Evolutionary conservation across 345 rosid species (phyloP).

Genomic region (Populus tremula): DNA sequence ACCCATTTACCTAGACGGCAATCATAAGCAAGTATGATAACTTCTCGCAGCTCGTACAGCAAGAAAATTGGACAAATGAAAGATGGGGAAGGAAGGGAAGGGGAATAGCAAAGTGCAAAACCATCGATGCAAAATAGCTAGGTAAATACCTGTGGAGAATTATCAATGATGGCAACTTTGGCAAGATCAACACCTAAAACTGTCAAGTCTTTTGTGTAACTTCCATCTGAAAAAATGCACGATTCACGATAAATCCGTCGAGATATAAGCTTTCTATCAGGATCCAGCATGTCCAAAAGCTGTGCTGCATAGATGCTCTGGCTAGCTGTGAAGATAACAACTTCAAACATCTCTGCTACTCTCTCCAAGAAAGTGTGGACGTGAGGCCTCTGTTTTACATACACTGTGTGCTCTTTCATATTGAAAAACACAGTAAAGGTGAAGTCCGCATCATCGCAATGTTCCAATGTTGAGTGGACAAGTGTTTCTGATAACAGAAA

Average conservation of each 20-base stretch:
- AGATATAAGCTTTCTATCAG: constrained; percentile 70
- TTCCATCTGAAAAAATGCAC: constrained; percentile 79
- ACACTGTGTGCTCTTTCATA: constrained; percentile 82
- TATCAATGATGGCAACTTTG: constrained; percentile 90
- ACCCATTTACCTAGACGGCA: neutral
- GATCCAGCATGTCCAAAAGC: constrained; percentile 77
- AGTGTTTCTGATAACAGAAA: constrained; percentile 68
- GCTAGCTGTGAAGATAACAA: constrained; percentile 89
- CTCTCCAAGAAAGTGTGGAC: constrained; percentile 74
- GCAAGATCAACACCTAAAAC: constrained; percentile 92
- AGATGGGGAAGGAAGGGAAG: neutral
- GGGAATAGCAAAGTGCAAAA: neutral
- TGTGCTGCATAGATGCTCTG: constrained; percentile 87
- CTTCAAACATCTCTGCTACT: constrained; percentile 83
- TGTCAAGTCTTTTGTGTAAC: constrained; percentile 89
- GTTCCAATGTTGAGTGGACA: constrained; percentile 82
- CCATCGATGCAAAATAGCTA: constrained; percentile 8
- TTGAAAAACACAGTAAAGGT: constrained; percentile 80
- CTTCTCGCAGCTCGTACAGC: neutral
- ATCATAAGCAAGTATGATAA: neutral
- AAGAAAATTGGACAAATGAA: neutral
- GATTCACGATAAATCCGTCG: constrained; percentile 80
- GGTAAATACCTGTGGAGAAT: constrained; percentile 82
- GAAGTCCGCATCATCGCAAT: constrained; percentile 74
- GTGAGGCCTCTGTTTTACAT: constrained; percentile 84